Evolutionary conservation across 352 stramenopile species (phyloP).

Genomic region (Phytophthora lateralis): DNA sequence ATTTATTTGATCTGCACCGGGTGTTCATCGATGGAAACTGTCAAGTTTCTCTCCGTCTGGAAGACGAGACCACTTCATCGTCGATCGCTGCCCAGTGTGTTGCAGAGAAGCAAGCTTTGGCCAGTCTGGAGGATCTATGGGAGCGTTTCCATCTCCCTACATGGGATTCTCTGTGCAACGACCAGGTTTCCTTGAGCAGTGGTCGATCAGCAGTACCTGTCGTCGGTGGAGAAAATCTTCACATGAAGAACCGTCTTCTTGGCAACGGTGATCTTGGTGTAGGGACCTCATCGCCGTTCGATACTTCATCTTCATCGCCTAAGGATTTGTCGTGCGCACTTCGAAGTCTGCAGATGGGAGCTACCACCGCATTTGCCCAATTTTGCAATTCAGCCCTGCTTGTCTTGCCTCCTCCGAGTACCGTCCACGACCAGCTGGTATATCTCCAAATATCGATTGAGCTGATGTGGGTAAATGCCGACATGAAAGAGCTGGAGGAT

Average conservation of each 20-base stretch:
- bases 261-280: conserved; percentile 2
- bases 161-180: conserved; percentile 6
- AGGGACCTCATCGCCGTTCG: not conserved
- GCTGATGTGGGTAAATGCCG: conserved; percentile 48
- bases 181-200: conserved; percentile 2
- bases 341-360: conserved; percentile 29
- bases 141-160: conserved; percentile 30
- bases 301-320: conserved; percentile 5
- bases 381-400: conserved; percentile 25
- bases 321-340: conserved; percentile 27
- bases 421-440: conserved; percentile 21
- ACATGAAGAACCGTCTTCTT: conserved; percentile 35
- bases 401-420: conserved; percentile 9
- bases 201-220: conserved; percentile 11
- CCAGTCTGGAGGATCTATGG: conserved; percentile 27
- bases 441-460: conserved; percentile 51
- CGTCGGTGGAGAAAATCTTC: conserved; percentile 28
- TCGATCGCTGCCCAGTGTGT: conserved; percentile 1
- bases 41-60: conserved; percentile 4
- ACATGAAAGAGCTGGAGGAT: conserved; percentile 45
- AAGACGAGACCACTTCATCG: not conserved
- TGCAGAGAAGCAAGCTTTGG: conserved; percentile 23
- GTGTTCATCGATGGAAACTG: conserved; percentile 42
- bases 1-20: conserved; percentile 40
- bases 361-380: conserved; percentile 8